Evolutionary conservation across 805 yeast genomes (phyloP).

Genomic region (Maudiozyma bulderi): DNA sequence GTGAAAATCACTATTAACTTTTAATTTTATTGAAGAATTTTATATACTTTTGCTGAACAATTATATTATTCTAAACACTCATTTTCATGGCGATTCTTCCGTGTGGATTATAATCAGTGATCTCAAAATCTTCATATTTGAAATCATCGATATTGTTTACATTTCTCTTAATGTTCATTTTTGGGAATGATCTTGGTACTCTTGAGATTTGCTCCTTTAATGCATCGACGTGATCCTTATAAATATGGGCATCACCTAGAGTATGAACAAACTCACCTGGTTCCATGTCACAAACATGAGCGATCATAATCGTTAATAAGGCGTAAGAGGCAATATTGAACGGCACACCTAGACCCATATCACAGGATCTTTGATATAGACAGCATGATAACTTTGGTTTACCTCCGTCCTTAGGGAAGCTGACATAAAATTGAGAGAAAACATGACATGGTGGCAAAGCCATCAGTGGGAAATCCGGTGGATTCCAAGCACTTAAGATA

Average conservation of each 20-base stretch:
- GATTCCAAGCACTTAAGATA: conserved; percentile 96
- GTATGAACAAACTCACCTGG: conserved; percentile 94
- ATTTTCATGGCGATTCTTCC: conserved; percentile 86
- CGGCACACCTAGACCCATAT: conserved; percentile 99
- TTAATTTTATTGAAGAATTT: not conserved
- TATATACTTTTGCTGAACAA: too few relatives aligned
- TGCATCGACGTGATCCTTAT: conserved; percentile 88
- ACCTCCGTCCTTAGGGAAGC: conserved; percentile 45
- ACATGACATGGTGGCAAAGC: conserved; percentile 99
- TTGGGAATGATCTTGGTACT: conserved; percentile 74
- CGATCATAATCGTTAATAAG: conserved; percentile 84
- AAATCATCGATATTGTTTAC: conserved; percentile 77
- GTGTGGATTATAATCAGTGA: conserved; percentile 71
- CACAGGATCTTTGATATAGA: conserved; percentile 95
- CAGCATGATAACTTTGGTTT: conserved; percentile 75
- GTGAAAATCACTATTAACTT: not conserved
- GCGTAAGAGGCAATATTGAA: conserved; percentile 97
- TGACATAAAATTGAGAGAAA: conserved; percentile 89
- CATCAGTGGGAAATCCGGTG: conserved; percentile 88
- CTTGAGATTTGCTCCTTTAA: conserved; percentile 70
- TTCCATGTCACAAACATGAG: conserved; percentile 89
- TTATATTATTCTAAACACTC: conserved; percentile 57
- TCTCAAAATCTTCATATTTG: conserved; percentile 77
- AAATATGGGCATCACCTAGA: conserved; percentile 94
- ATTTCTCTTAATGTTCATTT: conserved; percentile 55